Evolutionary conservation across 2,329 filamentous ascomycete genomes (phyloP), one percentile per base, ranked within the genome.

Genomic region (Colletotrichum tropicale): DNA sequence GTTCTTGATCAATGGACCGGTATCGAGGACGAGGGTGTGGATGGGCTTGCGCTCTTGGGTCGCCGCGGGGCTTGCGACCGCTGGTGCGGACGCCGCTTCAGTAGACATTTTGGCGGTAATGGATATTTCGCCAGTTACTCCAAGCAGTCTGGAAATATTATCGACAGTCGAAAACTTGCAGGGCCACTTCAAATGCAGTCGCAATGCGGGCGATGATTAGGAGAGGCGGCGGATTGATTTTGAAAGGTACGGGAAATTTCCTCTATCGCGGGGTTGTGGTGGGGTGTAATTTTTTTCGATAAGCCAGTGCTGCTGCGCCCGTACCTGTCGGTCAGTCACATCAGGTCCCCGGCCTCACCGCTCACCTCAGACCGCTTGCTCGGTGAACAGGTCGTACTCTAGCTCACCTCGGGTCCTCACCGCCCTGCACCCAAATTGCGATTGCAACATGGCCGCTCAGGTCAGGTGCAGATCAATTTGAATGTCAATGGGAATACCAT

Each of bases 1-100:
- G 86, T 98, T 98, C 83, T 96, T 96, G 84, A 99, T 96, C 76
- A 99, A 92, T 9, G 96, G 96, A 30, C 96, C 96, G 5, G 97
- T 94, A 83, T 99, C 97, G 79, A 99, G 90, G 32, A 98, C 91
- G 67, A 98, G 91, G 70, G 93, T 94, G 86, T 98, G 93, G 66
- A 98, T 92, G 1, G 93, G 90, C 83, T 96, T 98, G 67, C 64
- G 74, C 65, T 74, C 64, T 12, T 74, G 70, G 18, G 48, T 58
- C 21, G 43, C 56, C n/a, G 70, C 32, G 55, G 74, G 70, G 56
- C 73, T 75, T 34, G 72, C 61, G 55, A 66, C 73, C 73, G 60
- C 68, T 10, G 52, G 58, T 15, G 64, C 69, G 24, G 72, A 38
- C 28, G 34, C 21, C 8, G 74, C 34, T 38, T 77, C 73, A 15